Percentiles rank a stretch among this genome's conserved stretches.
phyloP scores from a whole-genome alignment of 768 basidiomycete species.

The Auricularia sp. region DNA sequence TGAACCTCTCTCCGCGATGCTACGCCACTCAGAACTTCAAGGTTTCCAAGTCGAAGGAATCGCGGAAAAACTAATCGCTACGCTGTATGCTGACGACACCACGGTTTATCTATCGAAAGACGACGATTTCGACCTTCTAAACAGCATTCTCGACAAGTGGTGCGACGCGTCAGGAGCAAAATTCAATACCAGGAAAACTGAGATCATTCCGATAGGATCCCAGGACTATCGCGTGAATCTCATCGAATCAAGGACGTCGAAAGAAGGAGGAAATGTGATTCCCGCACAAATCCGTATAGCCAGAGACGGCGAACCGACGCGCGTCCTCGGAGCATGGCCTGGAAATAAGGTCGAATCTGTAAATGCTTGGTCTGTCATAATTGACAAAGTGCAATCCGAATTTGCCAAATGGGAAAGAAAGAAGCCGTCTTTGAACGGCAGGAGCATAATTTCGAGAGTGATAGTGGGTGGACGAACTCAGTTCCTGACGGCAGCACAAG shows the following conservation, averaged over 20 bases:
- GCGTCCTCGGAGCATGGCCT: constrained; percentile 23
- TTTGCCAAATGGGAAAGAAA: not conserved
- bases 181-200: constrained; percentile 23
- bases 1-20: constrained; percentile 10
- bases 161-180: constrained; percentile 29
- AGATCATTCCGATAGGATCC: not conserved
- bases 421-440: not conserved
- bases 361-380: not conserved
- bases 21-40: not conserved
- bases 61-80: constrained; percentile 16
- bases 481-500: not conserved
- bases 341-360: not conserved
- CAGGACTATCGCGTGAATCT: constrained; percentile 8
- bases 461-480: not conserved
- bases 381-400: constrained; percentile 3
- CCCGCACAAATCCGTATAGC: not conserved
- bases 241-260: not conserved
- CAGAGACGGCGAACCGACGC: constrained; percentile 2
- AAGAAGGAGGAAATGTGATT: not conserved
- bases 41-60: not conserved
- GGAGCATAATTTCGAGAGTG: not conserved
- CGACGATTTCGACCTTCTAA: constrained; percentile 19
- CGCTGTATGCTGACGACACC: constrained; percentile 35
- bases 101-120: constrained; percentile 22
- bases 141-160: constrained; percentile 26